A percentile compares a stretch with the other conserved stretches of the same genome.
Evolutionary conservation across 495 filamentous ascomycete genomes (phyloP).

Genomic region (Penicillium canescens): DNA sequence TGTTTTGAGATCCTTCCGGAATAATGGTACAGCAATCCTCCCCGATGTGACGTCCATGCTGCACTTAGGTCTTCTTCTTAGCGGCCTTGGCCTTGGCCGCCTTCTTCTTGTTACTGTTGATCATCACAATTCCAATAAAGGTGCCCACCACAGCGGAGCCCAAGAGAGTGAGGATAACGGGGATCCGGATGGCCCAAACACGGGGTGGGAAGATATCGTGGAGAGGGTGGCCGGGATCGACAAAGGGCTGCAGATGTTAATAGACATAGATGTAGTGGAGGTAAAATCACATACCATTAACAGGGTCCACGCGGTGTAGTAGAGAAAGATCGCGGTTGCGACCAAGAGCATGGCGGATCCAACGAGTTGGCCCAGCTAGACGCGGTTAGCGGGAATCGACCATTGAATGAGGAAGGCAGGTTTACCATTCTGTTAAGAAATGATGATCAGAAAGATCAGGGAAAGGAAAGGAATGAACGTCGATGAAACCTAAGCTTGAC

Average conservation of each 20-base stretch:
- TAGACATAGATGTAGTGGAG: not conserved
- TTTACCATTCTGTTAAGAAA: constrained; percentile 30
- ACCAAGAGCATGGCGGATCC: constrained; percentile 97
- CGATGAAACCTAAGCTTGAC: constrained; percentile 3
- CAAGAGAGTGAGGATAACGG: constrained; percentile 91
- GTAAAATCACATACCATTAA: constrained; percentile 70
- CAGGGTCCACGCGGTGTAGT: constrained; percentile 98
- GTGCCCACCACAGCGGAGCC: constrained; percentile 93
- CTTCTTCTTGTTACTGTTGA: constrained; percentile 97
- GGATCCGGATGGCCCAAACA: constrained; percentile 98
- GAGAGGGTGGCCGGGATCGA: constrained; percentile 89
- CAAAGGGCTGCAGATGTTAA: constrained; percentile 74
- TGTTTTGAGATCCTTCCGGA: constrained; percentile 3
- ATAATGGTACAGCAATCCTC: constrained; percentile 3
- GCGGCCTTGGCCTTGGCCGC: constrained; percentile 85
- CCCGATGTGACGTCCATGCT: not conserved
- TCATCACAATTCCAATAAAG: constrained; percentile 97
- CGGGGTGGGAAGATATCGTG: constrained; percentile 95
- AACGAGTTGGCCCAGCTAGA: constrained; percentile 89
- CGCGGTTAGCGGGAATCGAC: constrained; percentile 4
- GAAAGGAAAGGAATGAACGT: constrained; percentile 8
- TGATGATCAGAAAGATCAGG: constrained; percentile 3
- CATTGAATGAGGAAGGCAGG: not conserved
- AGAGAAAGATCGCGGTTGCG: constrained; percentile 93
- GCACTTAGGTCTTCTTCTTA: constrained; percentile 65